phyloP scores from a whole-genome alignment of 768 basidiomycete genomes.

The Phlegmacium glaucopus region DNA sequence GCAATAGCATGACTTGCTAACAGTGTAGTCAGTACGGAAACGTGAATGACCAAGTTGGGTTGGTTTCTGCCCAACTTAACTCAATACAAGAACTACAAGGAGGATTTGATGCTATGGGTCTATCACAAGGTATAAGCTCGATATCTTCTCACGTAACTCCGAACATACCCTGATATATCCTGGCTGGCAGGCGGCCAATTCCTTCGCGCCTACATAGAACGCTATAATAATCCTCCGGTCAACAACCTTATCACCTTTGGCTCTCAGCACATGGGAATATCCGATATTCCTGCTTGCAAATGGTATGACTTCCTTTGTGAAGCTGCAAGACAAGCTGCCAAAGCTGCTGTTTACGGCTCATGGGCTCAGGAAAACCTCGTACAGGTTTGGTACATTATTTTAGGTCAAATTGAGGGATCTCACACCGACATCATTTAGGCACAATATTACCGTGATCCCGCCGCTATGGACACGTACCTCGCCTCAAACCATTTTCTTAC shows the following conservation, averaged over 20 bases:
- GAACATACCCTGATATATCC: not conserved
- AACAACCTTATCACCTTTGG: conserved; percentile 86
- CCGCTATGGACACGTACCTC: conserved; percentile 55
- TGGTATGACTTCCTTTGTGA: conserved; percentile 69
- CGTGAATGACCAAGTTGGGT: conserved; percentile 63
- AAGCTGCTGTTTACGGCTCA: conserved; percentile 60
- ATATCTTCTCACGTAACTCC: not conserved
- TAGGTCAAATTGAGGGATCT: not conserved
- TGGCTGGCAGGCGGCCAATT: conserved; percentile 70
- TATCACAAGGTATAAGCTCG: conserved; percentile 66
- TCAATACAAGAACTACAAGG: conserved; percentile 57
- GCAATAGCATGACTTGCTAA: not conserved
- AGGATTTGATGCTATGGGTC: conserved; percentile 86
- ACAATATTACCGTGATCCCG: conserved; percentile 82
- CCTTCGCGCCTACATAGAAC: conserved; percentile 79
- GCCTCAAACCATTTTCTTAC: conserved; percentile 63
- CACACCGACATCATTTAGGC: conserved; percentile 43
- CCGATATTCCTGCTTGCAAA: conserved; percentile 66
- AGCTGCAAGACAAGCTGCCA: conserved; percentile 57
- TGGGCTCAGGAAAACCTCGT: conserved; percentile 79
- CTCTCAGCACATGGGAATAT: conserved; percentile 83
- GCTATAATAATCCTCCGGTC: conserved; percentile 68
- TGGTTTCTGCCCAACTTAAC: conserved; percentile 62
- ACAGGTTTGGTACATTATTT: conserved; percentile 42
- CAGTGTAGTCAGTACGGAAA: conserved; percentile 64